Evolutionary conservation across 2,329 filamentous ascomycete species (phyloP), one percentile per base, ranked within the genome.

Genomic region (Diaporthe vexans): DNA sequence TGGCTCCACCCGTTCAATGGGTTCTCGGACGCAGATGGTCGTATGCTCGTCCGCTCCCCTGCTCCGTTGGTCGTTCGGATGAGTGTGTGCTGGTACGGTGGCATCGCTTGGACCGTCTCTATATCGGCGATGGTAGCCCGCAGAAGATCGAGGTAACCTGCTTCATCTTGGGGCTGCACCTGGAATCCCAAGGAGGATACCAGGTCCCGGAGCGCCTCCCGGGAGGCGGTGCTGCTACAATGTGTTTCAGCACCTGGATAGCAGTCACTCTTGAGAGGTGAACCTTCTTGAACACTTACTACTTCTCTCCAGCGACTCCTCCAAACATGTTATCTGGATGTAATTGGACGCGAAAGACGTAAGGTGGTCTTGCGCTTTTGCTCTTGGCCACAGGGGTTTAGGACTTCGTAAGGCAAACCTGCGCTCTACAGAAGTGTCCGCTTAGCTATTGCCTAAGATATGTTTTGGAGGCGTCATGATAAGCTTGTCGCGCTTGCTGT

Each of bases 1-100:
- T 73, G 52, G 21, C 71, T 75, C 74, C 74, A 75, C 51, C 48
- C 74, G 46, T 74, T 75, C 26, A 74, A 61, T 6, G 74, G 71
- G 40, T 75, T 75, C 35, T 71, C 58, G 13, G 65, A 67, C 17
- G 40, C 2, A 37, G 35, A 17, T 35, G 74, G 74, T 48, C 69
- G 40, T 29, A 13, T 61, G 59, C 73, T 73, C 35, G 65, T 24
- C 26, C 71, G 74, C 43, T 35, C 51, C 4, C 71, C 58, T 29
- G n/a, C 17, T 33, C 56, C 51, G 9, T n/a, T 19, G 40, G 24
- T 37, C 51, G 37, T 57, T 33, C 13, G 40, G 29, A 74, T 59
- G 33, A 63, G 65, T 9, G 71, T 59, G 33, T 75, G 65, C 6
- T 26, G 57, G 19, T 73, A 75, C 8, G 37, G 71, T 40, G 74